Evolutionary conservation across 169 alveolate genomes (phyloP), one percentile per base, ranked within the genome.

Genomic region (Plasmodium vinckei): DNA sequence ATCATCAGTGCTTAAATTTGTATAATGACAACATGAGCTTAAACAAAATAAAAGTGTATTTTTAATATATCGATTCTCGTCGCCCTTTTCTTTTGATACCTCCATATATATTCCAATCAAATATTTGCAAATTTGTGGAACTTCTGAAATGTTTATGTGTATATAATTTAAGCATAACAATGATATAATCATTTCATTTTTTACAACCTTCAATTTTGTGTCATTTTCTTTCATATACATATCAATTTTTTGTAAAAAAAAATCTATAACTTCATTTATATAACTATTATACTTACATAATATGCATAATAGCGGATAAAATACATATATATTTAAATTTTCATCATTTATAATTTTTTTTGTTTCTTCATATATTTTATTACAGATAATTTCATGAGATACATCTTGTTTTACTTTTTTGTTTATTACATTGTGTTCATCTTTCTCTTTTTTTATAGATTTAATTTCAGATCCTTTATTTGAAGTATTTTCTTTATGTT

Each of bases 231-330:
- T 82, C 27, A 86, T 54, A 70, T 86, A 86, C 4, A 13, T 69
- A 42, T 71, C 77, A 44, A 86, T 17, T 59, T 53, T 13, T 23
- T 70, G 21, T n/a, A 61, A 86, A 69, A 86, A 86, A 63, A 70
- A 86, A 13, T 27, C 27, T 69, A 86, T 23, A 19, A 61, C 71
- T 63, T 69, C 87, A 25, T 86, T 86, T 57, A 86, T 86, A 44
- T 86, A 86, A 42, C 46, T 86, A 67, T 86, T 68, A 72, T 86
- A 73, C 44, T 86, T 86, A 64, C 91, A 86, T 25, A 86, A 73
- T 60, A 71, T 25, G 47, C 77, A 69, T 33, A 86, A 49, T 70
- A 71, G 17, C 10, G 91, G 91, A 44, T 86, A 86, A 70, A 86
- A 86, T 5, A 86, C 87, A 65, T 70, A 70, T 42, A 70, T 72